phyloP scores from a whole-genome alignment of 192 early-diverging fungal genomes.

The Kickxella alabastrina region DNA sequence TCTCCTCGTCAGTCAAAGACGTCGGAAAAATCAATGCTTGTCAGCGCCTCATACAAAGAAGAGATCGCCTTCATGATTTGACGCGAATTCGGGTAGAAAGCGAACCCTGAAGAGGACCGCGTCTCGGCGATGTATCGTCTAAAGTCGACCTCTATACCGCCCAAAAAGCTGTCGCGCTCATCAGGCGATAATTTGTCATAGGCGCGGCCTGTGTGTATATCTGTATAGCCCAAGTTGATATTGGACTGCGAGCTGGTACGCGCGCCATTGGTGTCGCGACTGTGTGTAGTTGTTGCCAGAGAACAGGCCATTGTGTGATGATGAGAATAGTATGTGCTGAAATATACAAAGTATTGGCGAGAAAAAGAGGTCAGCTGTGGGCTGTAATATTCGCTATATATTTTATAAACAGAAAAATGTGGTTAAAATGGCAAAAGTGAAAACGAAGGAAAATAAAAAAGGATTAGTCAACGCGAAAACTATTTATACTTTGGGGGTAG shows the following conservation, averaged over 20 bases:
- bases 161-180: conserved; percentile 17
- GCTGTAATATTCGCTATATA: too few relatives aligned
- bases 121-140: conserved; percentile 12
- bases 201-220: conserved; percentile 2
- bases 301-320: neutral
- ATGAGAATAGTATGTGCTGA: too few relatives aligned
- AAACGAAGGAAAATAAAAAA: too few relatives aligned
- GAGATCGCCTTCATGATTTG: conserved; percentile 20
- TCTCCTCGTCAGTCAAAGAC: neutral
- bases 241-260: neutral
- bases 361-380: too few relatives aligned
- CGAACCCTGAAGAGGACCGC: conserved; percentile 13
- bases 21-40: conserved; percentile 21
- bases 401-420: too few relatives aligned
- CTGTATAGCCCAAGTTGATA: neutral
- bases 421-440: too few relatives aligned
- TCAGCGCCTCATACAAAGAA: conserved; percentile 17
- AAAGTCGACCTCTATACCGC: conserved; percentile 22
- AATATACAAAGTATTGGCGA: neutral
- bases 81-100: conserved; percentile 21
- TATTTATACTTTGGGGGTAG: too few relatives aligned
- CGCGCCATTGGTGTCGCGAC: neutral
- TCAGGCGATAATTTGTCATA: conserved; percentile 17
- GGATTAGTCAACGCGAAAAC: too few relatives aligned
- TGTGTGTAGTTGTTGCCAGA: neutral